Evolutionary conservation across 176 grass and related monocot species (phyloP), one percentile per base, ranked within the genome.

Genomic region (Carex cristatella): DNA sequence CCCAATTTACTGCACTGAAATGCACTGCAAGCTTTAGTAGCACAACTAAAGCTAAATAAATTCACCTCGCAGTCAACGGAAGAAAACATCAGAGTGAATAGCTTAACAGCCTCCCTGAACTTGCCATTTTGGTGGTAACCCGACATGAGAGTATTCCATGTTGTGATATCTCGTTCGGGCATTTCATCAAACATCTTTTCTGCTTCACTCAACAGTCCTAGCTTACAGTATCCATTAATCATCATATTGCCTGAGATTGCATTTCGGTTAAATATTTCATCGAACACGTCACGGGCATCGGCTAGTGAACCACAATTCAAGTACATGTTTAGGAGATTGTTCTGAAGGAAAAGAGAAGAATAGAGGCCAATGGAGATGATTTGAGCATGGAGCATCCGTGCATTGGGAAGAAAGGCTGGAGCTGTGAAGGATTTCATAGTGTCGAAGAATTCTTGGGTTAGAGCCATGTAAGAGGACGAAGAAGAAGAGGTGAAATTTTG

Each of bases 71-170:
- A 93, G 72, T 81, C 85, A 49, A 19, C 84, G 10, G 59, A 72
- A 15, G 54, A 75, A 58, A 72, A 67, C 95, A 94, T 91, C 76
- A 78, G 90, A 15, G 81, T 9, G 69, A 98, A 98, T 15, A 73
- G 77, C 27, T 89, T 86, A 55, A 92, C 49, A 6, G 85, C 71
- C 59, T 80, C 61, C 12, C 63, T 7, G 12, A 87, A 87, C 83
- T 63, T 81, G 0, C 80, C 61, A 49, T 89, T 65, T 71, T 87
- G 91, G 88, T 87, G 91, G 83, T 95, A 98, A 12, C 86, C 89
- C 4, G 85, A 91, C 93, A 98, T 90, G 79, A 98, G 83, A 0
- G 95, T 93, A 81, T 98, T 98, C 95, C 95, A 98, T 4, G 95
- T 93, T 18, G 88, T 83, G 23, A 88, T 77, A 80, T 98, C 93